Evolutionary conservation across 2,329 filamentous ascomycete genomes (phyloP).

Genomic region (Monilinia polystroma): DNA sequence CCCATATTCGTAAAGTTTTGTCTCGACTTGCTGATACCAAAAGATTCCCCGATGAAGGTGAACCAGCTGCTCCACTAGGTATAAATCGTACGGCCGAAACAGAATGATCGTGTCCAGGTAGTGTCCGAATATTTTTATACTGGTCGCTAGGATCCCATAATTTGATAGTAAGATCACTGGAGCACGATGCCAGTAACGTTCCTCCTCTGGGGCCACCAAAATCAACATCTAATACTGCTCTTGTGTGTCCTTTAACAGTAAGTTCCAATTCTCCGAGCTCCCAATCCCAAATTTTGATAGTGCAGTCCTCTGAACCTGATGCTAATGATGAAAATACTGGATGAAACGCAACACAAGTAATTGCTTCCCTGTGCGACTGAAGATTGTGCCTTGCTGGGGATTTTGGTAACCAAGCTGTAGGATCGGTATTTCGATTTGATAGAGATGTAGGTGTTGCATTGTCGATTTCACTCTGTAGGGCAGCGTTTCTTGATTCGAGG

Average conservation of each 20-base stretch:
- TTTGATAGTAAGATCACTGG: slow-evolving; percentile 88
- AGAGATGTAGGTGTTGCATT: slow-evolving; percentile 74
- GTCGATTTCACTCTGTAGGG: slow-evolving; percentile 80
- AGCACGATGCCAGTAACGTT: slow-evolving; percentile 67
- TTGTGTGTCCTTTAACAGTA: slow-evolving; percentile 90
- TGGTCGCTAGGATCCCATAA: slow-evolving; percentile 90
- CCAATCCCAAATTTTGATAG: slow-evolving; percentile 98
- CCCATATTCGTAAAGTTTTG: slow-evolving; percentile 84
- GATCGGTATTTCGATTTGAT: slow-evolving; percentile 78
- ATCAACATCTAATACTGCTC: slow-evolving; percentile 82
- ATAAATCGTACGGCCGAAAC: slow-evolving; percentile 88
- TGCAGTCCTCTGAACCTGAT: slow-evolving; percentile 86
- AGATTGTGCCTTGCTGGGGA: slow-evolving; percentile 78
- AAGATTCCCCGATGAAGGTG: slow-evolving; percentile 77
- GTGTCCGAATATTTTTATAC: slow-evolving; percentile 91
- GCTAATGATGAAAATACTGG: slow-evolving; percentile 88
- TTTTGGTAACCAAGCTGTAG: slow-evolving; percentile 81
- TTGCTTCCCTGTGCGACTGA: slow-evolving; percentile 75
- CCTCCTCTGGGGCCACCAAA: slow-evolving; percentile 82
- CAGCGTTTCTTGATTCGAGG: slow-evolving; percentile 71
- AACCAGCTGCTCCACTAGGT: slow-evolving; percentile 75
- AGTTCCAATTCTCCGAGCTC: slow-evolving; percentile 86
- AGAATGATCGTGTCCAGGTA: slow-evolving; percentile 89
- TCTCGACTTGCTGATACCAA: slow-evolving; percentile 85
- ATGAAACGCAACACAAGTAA: slow-evolving; percentile 90